Conservation (phyloP, 73 alveolate genomes). For the Blepharisma stoltei region DNA sequence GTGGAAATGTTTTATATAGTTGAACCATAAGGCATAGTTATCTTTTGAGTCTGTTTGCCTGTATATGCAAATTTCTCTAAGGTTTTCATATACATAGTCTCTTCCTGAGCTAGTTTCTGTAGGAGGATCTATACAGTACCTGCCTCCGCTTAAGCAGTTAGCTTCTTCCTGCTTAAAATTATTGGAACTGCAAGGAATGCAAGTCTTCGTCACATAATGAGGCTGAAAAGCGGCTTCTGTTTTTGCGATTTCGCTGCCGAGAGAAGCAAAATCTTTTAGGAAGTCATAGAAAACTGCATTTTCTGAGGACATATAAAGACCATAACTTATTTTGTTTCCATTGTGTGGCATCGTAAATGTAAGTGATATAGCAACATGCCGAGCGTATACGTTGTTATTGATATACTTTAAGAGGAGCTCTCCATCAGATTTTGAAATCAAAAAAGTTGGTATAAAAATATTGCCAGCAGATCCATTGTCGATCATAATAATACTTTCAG, state of each 20-base stretch:
- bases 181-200: slow-evolving; percentile 38
- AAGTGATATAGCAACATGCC: slow-evolving; percentile 27
- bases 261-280: slow-evolving; percentile 37
- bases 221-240: slow-evolving; percentile 48
- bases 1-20: not conserved
- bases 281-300: slow-evolving; percentile 25
- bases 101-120: not conserved
- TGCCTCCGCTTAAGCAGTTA: slow-evolving; percentile 55
- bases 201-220: slow-evolving; percentile 57
- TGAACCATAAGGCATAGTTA: not conserved
- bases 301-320: slow-evolving; percentile 40
- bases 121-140: slow-evolving; percentile 38
- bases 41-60: not conserved
- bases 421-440: slow-evolving; percentile 73
- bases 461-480: slow-evolving; percentile 94
- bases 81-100: slow-evolving; percentile 3
- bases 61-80: slow-evolving; percentile 15
- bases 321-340: slow-evolving; percentile 62
- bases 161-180: slow-evolving; percentile 12
- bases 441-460: slow-evolving; percentile 73
- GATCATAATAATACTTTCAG: slow-evolving; percentile 65
- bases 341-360: slow-evolving; percentile 40
- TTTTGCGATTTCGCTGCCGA: slow-evolving; percentile 29
- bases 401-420: slow-evolving; percentile 53
- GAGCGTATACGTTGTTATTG: slow-evolving; percentile 31